A percentile compares a stretch with the other conserved stretches of the same genome.
Evolutionary conservation across 176 grass and related monocot genomes (phyloP).

Genomic region (Paspalum vaginatum): DNA sequence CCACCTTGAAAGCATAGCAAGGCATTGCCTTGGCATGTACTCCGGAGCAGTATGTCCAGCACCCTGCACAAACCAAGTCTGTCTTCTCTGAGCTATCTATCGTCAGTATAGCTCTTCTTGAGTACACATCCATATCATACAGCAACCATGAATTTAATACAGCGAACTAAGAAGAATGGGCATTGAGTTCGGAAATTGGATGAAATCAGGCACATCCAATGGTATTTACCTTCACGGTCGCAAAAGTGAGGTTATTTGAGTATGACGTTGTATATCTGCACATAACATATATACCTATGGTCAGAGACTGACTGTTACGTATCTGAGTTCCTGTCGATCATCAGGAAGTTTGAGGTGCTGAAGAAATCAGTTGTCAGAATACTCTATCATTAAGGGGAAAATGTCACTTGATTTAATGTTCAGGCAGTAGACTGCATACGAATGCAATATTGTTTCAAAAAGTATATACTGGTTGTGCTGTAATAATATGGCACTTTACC

Average conservation of each 20-base stretch:
- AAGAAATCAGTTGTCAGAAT: not conserved
- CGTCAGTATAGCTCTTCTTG: not conserved
- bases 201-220: not conserved
- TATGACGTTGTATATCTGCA: slow-evolving; percentile 61
- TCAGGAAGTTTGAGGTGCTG: not conserved
- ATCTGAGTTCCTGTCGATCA: not conserved
- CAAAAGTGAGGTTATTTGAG: slow-evolving; percentile 71
- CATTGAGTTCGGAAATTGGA: not conserved
- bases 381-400: not conserved
- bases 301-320: not conserved
- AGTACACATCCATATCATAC: not conserved
- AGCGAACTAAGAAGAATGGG: not conserved
- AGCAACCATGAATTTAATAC: not conserved
- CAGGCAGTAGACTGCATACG: not conserved
- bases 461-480: too few species aligned
- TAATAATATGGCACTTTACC: slow-evolving; percentile 43
- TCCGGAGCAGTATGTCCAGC: too few species aligned
- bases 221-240: slow-evolving; percentile 55
- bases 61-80: too few species aligned
- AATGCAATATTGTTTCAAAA: not conserved
- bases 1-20: too few species aligned
- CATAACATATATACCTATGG: not conserved
- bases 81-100: not conserved
- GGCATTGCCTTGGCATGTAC: too few species aligned
- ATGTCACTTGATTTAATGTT: not conserved